Percentiles rank a stretch among this genome's conserved stretches.
phyloP scores from a whole-genome alignment of 2,329 filamentous ascomycete species.

The Trichoderma atroviride region DNA sequence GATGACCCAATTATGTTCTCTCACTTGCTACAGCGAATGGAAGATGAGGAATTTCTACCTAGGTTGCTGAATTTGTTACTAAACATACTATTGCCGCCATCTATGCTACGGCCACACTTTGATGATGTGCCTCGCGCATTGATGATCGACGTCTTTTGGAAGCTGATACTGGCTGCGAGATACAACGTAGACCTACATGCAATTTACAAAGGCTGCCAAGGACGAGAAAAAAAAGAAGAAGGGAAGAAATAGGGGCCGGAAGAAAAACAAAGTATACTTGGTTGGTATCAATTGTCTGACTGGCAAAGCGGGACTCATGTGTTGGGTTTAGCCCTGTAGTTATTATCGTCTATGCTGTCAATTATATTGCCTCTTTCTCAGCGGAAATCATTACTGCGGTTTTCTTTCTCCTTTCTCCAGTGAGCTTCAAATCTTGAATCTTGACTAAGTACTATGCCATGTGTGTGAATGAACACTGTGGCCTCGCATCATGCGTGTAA shows the following conservation, averaged over 20 bases:
- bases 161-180: conserved; percentile 1
- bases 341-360: conserved; percentile 22
- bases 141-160: neutral
- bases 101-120: conserved; percentile 12
- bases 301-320: conserved; percentile 6
- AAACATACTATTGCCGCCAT: conserved; percentile 7
- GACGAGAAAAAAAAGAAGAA: neutral
- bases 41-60: neutral
- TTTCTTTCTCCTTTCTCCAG: neutral
- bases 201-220: neutral
- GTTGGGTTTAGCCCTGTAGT: conserved; percentile 22
- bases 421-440: neutral
- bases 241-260: neutral
- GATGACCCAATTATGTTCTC: conserved; percentile 14
- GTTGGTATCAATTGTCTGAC: neutral
- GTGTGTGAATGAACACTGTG: neutral
- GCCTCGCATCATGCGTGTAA: neutral
- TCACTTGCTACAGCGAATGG: conserved; percentile 4
- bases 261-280: neutral
- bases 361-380: conserved; percentile 11
- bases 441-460: neutral
- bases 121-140: conserved; percentile 4
- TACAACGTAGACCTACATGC: neutral
- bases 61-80: neutral
- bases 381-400: neutral